These are phyloP conservation scores for Mycosarcoma maydis DNA, from an alignment of 1,284 basidiomycete species.

Conservation along the genomic window DNA sequence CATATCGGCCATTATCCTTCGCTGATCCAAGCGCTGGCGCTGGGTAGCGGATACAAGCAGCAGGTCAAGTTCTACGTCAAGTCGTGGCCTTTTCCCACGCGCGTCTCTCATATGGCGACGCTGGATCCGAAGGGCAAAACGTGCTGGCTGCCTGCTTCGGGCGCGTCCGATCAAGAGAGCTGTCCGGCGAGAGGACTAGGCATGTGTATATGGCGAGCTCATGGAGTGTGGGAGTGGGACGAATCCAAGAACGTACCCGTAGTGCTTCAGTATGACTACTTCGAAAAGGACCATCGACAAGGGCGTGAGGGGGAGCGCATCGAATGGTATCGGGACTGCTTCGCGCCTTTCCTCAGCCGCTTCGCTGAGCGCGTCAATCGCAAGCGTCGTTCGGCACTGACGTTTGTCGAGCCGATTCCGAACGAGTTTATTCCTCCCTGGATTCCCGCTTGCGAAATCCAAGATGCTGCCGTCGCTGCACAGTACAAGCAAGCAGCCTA, in stretches of 20 bases:
- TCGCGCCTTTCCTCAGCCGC: constrained; percentile 54
- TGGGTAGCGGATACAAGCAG: constrained; percentile 56
- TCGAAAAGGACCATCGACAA: constrained; percentile 70
- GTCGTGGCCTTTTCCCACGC: constrained; percentile 62
- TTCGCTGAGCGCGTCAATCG: constrained; percentile 44
- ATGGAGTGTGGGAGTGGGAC: constrained; percentile 94
- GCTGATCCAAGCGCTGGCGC: constrained; percentile 61
- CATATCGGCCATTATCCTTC: constrained; percentile 78
- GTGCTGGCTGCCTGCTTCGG: constrained; percentile 41
- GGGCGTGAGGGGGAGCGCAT: constrained; percentile 42
- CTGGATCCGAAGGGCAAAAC: constrained; percentile 53
- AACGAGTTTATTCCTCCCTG: constrained; percentile 66
- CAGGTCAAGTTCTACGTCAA: constrained; percentile 71
- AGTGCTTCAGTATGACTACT: constrained; percentile 86
- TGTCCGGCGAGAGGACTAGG: constrained; percentile 64
- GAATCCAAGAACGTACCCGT: constrained; percentile 76
- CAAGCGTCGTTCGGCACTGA: background rate
- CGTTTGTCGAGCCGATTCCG: constrained; percentile 64
- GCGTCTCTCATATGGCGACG: constrained; percentile 46
- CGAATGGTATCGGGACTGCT: constrained; percentile 65
- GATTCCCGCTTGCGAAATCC: constrained; percentile 23
- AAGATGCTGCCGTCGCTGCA: constrained; percentile 12
- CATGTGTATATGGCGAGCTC: constrained; percentile 84
- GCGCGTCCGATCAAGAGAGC: constrained; percentile 57
- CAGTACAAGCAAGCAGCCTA: constrained; percentile 27